These are phyloP conservation scores for Thozetella sp. DNA, from an alignment of 495 filamentous ascomycete genomes.

Conservation along the genomic window DNA sequence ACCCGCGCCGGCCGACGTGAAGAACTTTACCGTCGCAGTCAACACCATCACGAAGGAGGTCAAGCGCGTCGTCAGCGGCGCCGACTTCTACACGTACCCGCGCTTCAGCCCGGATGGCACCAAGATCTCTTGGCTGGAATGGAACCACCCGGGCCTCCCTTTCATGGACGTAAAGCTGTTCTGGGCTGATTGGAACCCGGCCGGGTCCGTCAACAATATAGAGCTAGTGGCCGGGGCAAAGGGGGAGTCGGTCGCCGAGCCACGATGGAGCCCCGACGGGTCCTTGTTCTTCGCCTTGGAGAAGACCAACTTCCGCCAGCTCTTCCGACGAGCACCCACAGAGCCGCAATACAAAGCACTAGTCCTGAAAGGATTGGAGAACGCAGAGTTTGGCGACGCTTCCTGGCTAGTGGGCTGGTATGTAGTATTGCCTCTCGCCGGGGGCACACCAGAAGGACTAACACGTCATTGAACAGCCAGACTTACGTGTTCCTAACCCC, in stretches of 20 bases:
- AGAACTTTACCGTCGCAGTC: constrained; percentile 36
- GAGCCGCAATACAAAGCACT: constrained; percentile 13
- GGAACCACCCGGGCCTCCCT: constrained; percentile 52
- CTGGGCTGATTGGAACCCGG: constrained; percentile 25
- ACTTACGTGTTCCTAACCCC: constrained; percentile 36
- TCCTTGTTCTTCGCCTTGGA: constrained; percentile 43
- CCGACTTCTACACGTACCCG: constrained; percentile 52
- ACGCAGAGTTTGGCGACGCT: constrained; percentile 38
- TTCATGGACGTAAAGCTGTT: constrained; percentile 45
- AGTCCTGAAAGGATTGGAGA: constrained; percentile 30
- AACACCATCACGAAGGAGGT: constrained; percentile 22
- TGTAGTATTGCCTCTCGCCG: not conserved
- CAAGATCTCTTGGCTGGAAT: constrained; percentile 49
- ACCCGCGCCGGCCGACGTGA: constrained; percentile 20
- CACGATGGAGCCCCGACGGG: constrained; percentile 44
- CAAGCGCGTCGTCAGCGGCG: constrained; percentile 27
- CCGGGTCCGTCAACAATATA: not conserved
- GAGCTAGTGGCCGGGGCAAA: constrained; percentile 26
- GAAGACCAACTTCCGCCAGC: constrained; percentile 41
- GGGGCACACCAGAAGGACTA: not conserved
- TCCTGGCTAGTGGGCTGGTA: constrained; percentile 42
- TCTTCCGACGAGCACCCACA: constrained; percentile 27
- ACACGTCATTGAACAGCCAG: constrained; percentile 17
- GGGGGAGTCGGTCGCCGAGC: constrained; percentile 39
- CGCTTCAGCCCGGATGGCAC: constrained; percentile 45